Evolutionary conservation across 2,329 filamentous ascomycete species (phyloP).

Genomic region (Exophiala sideris): DNA sequence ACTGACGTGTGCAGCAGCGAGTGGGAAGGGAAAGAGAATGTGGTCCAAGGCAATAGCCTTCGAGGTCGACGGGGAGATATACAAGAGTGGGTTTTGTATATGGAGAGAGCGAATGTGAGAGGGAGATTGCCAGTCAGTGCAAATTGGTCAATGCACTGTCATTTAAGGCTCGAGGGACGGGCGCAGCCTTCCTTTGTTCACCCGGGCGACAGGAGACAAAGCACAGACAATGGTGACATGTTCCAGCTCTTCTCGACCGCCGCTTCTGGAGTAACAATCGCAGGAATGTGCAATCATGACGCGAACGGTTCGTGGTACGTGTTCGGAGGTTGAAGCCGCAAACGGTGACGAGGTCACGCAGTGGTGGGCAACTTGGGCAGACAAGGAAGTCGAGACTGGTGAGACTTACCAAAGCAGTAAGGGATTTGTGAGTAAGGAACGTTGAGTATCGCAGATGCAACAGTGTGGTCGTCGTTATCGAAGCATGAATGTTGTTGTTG

Average conservation of each 20-base stretch:
- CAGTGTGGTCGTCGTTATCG: background rate
- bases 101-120: background rate
- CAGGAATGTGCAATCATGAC: constrained; percentile 1
- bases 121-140: constrained; percentile 22
- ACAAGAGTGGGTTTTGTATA: constrained; percentile 7
- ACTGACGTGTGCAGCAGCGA: background rate
- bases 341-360: background rate
- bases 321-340: background rate
- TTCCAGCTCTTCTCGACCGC: constrained; percentile 2
- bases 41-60: constrained; percentile 13
- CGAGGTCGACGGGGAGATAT: constrained; percentile 14
- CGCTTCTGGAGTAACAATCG: constrained; percentile 17
- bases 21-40: background rate
- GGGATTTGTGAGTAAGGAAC: background rate
- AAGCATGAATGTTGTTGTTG: background rate
- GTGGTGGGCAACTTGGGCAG: background rate
- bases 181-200: constrained; percentile 17
- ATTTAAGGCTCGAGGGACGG: constrained; percentile 6
- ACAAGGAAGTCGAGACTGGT: background rate
- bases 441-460: background rate
- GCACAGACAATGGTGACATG: constrained; percentile 17
- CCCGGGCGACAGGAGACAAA: constrained; percentile 20
- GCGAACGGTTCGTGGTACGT: background rate
- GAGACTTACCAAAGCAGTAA: constrained; percentile 6
- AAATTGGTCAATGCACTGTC: constrained; percentile 17